These are phyloP conservation scores for Arxiozyma bovina DNA, from an alignment of 1,139 yeast species.

Conservation along the genomic window DNA sequence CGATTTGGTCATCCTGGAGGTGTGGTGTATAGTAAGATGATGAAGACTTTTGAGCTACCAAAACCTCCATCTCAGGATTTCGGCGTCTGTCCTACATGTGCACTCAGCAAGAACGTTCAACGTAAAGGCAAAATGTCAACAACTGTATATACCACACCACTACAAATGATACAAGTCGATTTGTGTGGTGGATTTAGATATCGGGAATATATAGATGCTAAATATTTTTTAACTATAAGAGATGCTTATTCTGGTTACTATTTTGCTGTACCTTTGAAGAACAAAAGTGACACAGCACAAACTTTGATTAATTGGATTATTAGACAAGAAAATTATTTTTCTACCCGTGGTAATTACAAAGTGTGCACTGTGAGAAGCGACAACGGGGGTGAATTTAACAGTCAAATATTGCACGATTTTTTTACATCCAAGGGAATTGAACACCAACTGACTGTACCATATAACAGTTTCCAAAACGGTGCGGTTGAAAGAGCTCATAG, in stretches of 20 bases:
- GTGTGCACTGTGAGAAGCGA: constrained; percentile 7
- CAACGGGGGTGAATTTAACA: constrained; percentile 11
- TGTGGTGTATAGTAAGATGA: no score
- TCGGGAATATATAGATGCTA: not conserved
- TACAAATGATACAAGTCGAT: constrained; percentile 8
- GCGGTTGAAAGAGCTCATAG: constrained; percentile 11
- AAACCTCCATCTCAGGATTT: no score
- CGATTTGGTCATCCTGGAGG: no score
- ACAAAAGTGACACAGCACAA: constrained; percentile 3
- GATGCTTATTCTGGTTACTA: constrained; percentile 8
- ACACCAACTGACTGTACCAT: constrained; percentile 11
- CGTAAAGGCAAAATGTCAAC: no score
- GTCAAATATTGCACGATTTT: not conserved
- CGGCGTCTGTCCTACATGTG: no score
- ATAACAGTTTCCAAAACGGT: constrained; percentile 11
- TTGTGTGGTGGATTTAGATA: constrained; percentile 7
- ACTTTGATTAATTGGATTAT: constrained; percentile 6
- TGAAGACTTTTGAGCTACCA: no score
- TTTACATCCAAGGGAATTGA: constrained; percentile 3
- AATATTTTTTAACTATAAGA: constrained; percentile 6
- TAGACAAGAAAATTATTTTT: constrained; percentile 5
- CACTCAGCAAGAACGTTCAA: no score
- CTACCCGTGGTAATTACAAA: constrained; percentile 4
- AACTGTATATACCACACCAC: no score
- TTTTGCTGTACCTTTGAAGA: constrained; percentile 2